These are phyloP conservation scores for Mucor plumbeus DNA, from an alignment of 371 early-diverging fungal species.

Conservation along the genomic window DNA sequence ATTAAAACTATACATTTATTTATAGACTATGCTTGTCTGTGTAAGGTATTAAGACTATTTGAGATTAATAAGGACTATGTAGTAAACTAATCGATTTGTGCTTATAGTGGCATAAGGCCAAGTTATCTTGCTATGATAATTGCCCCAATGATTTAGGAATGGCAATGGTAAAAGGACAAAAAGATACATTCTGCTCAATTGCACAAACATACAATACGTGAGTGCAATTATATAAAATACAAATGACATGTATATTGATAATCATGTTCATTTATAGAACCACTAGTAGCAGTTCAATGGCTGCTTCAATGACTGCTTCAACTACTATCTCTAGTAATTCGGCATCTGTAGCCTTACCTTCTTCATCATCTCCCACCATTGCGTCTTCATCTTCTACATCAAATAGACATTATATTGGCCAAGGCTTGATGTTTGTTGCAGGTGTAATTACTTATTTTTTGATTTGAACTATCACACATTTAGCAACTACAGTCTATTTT, in stretches of 20 bases:
- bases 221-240: not conserved
- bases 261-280: conserved; percentile 2
- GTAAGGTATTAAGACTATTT: conserved; percentile 21
- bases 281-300: conserved; percentile 1
- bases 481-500: too few species aligned
- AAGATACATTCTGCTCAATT: conserved; percentile 44
- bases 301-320: conserved; percentile 4
- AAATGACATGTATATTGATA: not conserved
- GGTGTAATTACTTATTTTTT: conserved; percentile 15
- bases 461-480: not conserved
- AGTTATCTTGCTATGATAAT: conserved; percentile 33
- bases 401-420: not conserved
- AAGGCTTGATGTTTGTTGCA: conserved; percentile 2
- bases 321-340: conserved; percentile 11
- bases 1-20: not conserved
- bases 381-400: conserved; percentile 9
- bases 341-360: conserved; percentile 8
- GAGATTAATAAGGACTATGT: not conserved
- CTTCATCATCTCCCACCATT: not conserved
- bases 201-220: conserved; percentile 42
- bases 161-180: conserved; percentile 27
- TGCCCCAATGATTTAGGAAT: conserved; percentile 33
- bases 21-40: conserved; percentile 36
- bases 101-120: conserved; percentile 28
- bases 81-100: not conserved